Evolutionary conservation across 768 basidiomycete genomes (phyloP).

Genomic region (Pulveroboletus sp.): DNA sequence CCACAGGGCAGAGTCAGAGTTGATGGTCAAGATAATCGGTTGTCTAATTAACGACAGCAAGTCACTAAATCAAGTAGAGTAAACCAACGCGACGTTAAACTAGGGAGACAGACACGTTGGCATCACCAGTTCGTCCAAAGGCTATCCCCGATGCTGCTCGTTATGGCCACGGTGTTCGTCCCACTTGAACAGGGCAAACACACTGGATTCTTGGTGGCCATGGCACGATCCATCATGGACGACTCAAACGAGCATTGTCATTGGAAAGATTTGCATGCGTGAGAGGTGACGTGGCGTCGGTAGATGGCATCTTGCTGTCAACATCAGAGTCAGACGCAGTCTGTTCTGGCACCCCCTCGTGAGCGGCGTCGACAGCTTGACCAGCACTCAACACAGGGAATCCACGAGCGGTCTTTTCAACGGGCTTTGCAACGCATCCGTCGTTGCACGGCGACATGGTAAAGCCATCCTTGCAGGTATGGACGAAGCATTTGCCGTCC

Average conservation of each 20-base stretch:
- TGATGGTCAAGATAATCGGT: no score
- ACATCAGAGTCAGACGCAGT: neutral
- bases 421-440: conserved; percentile 8
- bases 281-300: neutral
- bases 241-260: neutral
- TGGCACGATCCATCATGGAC: neutral
- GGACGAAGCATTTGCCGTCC: conserved; percentile 24
- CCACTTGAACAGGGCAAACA: neutral
- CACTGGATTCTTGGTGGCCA: neutral
- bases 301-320: neutral
- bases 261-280: neutral
- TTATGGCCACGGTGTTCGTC: neutral
- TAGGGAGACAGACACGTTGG: neutral
- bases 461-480: conserved; percentile 24
- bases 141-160: neutral
- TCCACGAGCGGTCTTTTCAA: neutral
- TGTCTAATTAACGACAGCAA: no score
- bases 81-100: neutral
- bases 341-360: no score
- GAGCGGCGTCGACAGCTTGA: neutral
- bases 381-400: neutral
- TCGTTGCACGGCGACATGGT: conserved; percentile 3
- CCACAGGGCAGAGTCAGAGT: no score
- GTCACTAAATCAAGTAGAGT: neutral
- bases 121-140: neutral